Evolutionary conservation across 179 eudicot genomes (phyloP).

Genomic region (Dionaea muscipula): DNA sequence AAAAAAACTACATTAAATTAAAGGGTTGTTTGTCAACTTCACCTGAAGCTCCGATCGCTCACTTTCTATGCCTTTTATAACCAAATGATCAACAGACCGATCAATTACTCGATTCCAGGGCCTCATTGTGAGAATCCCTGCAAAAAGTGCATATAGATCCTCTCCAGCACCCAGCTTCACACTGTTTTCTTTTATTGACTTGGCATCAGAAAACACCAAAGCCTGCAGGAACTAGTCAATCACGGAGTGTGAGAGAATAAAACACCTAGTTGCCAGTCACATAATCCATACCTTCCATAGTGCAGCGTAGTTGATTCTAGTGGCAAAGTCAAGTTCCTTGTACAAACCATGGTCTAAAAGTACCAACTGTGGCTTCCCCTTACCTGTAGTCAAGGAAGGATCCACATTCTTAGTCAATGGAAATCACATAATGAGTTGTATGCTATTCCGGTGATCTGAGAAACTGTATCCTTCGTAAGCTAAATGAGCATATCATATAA

Average conservation of each 20-base stretch:
- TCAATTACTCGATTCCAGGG: constrained; percentile 91
- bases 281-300: constrained; percentile 73
- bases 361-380: constrained; percentile 75
- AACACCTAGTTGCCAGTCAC: neutral
- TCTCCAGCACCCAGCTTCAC: constrained; percentile 90
- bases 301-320: constrained; percentile 77
- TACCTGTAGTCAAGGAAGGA: constrained; percentile 31
- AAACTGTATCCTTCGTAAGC: too few relatives aligned
- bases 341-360: constrained; percentile 93
- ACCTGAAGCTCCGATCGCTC: constrained; percentile 91
- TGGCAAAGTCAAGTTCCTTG: constrained; percentile 70
- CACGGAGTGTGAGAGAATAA: neutral
- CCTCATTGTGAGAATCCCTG: constrained; percentile 88
- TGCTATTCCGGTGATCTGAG: too few relatives aligned
- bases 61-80: constrained; percentile 51
- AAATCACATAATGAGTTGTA: neutral
- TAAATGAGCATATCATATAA: too few relatives aligned
- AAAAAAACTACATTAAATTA: too few relatives aligned
- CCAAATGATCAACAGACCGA: constrained; percentile 85
- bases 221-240: constrained; percentile 34
- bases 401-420: neutral
- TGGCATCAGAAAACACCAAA: constrained; percentile 74
- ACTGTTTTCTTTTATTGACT: constrained; percentile 68
- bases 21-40: neutral
- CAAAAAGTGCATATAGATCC: constrained; percentile 80